Base-by-base conservation (phyloP, 129 eudicot species). In the Escallonia herrerae region DNA sequence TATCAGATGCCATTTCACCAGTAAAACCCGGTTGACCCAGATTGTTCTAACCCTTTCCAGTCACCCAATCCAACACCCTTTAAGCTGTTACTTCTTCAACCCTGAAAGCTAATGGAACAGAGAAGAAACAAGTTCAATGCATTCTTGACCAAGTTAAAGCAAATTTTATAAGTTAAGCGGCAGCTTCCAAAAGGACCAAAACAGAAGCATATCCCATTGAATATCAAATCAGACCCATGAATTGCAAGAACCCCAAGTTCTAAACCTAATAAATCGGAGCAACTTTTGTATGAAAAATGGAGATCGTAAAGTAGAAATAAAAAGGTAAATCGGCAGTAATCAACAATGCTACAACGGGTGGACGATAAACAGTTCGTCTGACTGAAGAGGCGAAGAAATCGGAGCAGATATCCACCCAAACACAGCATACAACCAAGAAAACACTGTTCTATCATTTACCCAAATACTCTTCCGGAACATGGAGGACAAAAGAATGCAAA, bases 1-100 rank as follows among this genome's bases (percentile, higher is more conserved):
- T 57, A 72, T 86, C 91, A 73, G 86, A 76, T 55, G 80, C 71
- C 95, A 85, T 88, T 74, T 64, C 78, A 68, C 59, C 38, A n/a
- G 62, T 43, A 37, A 73, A 70, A 48, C 47, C 7, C 63, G 2
- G 62, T 2, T 22, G 40, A 22, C 33, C 40, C n/a, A 15, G 56
- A 51, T 64, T 64, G 14, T 53, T 53, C 33, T 3, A 53, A 53
- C 3, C n/a, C 64, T 22, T 44, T 11, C 13, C 69, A 55, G 41
- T 58, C 56, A 54, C 37, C 13, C 13, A 43, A 43, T 13, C 7
- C 3, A 63, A 8, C 42, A 4, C 63, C 76, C 56, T 68, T 15
- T 39, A 46, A 71, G 53, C 3, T 22, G 33, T 22, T 66, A 50
- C 13, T 8, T 13, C 72, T 40, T 43, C 7, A n/a, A 6, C 48